These are phyloP conservation scores for Pistacia atlantica DNA, from an alignment of 345 rosid species.

Conservation along the genomic window DNA sequence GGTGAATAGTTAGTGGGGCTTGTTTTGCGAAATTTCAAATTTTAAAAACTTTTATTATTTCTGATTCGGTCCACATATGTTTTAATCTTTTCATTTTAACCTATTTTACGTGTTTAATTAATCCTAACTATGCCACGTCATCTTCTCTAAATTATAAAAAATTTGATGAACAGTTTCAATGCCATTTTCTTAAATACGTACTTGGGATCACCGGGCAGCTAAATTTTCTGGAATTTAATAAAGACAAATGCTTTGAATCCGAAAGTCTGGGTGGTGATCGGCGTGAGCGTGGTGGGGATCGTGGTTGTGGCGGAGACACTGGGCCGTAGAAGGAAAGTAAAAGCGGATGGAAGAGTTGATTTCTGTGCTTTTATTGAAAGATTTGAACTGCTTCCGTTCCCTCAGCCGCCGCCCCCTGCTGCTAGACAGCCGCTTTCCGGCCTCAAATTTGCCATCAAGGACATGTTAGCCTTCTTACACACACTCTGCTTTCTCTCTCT, in stretches of 20 bases:
- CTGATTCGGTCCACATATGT: too few species aligned
- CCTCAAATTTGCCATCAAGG: conserved; percentile 78
- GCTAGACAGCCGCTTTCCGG: conserved; percentile 67
- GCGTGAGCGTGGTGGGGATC: conserved; percentile 77
- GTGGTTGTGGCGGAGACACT: conserved; percentile 67
- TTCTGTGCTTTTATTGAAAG: conserved; percentile 80
- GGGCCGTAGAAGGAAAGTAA: conserved; percentile 53
- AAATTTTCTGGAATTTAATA: conserved; percentile 41
- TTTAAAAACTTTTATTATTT: too few species aligned
- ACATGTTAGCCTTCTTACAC: conserved; percentile 47
- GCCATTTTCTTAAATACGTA: too few species aligned
- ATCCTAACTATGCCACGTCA: too few species aligned
- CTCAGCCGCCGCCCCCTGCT: conserved; percentile 93
- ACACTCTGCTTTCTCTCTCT: background rate
- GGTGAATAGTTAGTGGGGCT: too few species aligned
- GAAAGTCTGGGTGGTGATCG: conserved; percentile 76
- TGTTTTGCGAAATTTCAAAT: too few species aligned
- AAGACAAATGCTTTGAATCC: conserved; percentile 58
- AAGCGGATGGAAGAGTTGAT: conserved; percentile 42
- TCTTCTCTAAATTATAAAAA: too few species aligned
- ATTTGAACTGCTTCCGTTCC: conserved; percentile 68
- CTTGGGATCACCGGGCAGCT: too few species aligned
- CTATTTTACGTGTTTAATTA: too few species aligned
- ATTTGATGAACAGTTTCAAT: too few species aligned
- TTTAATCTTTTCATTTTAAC: too few species aligned